These are phyloP conservation scores for Globisporangium takayamanum DNA, from an alignment of 352 stramenopile species.

Conservation along the genomic window DNA sequence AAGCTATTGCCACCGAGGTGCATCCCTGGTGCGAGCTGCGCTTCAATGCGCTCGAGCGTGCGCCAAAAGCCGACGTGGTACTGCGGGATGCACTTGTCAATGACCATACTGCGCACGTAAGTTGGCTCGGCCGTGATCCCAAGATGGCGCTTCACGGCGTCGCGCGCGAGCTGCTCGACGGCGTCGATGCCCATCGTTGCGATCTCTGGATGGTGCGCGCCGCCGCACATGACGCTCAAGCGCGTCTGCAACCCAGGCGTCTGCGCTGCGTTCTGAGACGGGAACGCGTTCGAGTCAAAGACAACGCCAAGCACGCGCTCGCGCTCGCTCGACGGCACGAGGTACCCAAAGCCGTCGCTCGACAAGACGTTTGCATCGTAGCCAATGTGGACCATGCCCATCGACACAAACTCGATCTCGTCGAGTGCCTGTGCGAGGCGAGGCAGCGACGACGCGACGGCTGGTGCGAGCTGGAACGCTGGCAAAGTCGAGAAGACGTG, in stretches of 20 bases:
- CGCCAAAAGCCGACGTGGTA: conserved; percentile 78
- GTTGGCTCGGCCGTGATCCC: conserved; percentile 49
- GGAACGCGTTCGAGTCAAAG: conserved; percentile 87
- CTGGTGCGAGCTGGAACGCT: conserved; percentile 42
- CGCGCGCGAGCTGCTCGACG: conserved; percentile 51
- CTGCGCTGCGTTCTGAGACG: conserved; percentile 53
- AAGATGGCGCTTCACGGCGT: conserved; percentile 69
- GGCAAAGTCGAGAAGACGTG: conserved; percentile 80
- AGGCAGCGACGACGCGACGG: conserved; percentile 37
- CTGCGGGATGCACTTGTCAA: conserved; percentile 74
- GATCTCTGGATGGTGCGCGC: conserved; percentile 68
- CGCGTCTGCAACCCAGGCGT: conserved; percentile 38
- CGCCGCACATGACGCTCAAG: conserved; percentile 81
- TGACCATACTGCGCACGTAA: conserved; percentile 43
- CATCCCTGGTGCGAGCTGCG: conserved; percentile 41
- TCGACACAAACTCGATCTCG: conserved; percentile 71
- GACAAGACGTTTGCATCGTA: conserved; percentile 54
- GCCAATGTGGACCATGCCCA: conserved; percentile 79
- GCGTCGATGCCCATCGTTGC: conserved; percentile 31
- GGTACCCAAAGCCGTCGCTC: conserved; percentile 80
- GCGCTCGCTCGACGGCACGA: conserved; percentile 67
- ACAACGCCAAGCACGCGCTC: conserved; percentile 77
- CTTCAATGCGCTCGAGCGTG: conserved; percentile 55
- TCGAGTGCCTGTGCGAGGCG: conserved; percentile 39
- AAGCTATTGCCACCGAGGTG: conserved; percentile 80